Evolutionary conservation across 352 stramenopile genomes (phyloP), one percentile per base, ranked within the genome.

Genomic region (Pythium pectinolyticum): DNA sequence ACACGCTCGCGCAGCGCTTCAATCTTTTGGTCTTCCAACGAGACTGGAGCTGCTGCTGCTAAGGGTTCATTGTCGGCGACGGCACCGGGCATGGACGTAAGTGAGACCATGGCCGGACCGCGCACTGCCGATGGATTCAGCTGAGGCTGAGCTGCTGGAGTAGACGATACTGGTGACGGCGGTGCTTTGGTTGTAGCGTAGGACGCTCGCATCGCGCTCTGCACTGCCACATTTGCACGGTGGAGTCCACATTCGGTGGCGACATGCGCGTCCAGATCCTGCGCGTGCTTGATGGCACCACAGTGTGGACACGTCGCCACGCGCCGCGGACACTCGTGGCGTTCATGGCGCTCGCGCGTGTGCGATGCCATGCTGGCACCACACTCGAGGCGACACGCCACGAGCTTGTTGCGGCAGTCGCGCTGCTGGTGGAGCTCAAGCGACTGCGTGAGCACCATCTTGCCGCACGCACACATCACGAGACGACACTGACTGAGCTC

Each of bases 401-500:
- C 74, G 0, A 74, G 57, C 55, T 74, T 77, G 54, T 74, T 75
- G 27, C 56, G 57, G 41, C 78, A 88, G 28, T 88, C 78, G 24
- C 73, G 73, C 49, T 83, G 60, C 45, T 85, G 74, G 57, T 88
- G 77, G 34, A 83, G 57, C 54, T 76, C 77, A 11, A 87, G 49
- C 14, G 78, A 87, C 32, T 72, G 60, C 3, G 75, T 86, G 14
- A 86, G 57, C 35, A 90, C 77, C 77, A 90, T 88, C 57, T 86
- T 85, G 19, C 75, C 78, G 34, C 81, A 90, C 0, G 67, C 48
- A 50, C 81, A 90, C 78, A 90, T 82, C 24, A 73, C 70, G 20
- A 90, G 69, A 28, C 81, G 75, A 37, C 81, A 88, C 39, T 88
- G 81, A 32, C 81, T 90, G 40, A 84, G 64, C n/a, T 90, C 81